These are phyloP conservation scores for Cyclostephanos tholiformis DNA, from an alignment of 108 stramenopile genomes.

Conservation along the genomic window DNA sequence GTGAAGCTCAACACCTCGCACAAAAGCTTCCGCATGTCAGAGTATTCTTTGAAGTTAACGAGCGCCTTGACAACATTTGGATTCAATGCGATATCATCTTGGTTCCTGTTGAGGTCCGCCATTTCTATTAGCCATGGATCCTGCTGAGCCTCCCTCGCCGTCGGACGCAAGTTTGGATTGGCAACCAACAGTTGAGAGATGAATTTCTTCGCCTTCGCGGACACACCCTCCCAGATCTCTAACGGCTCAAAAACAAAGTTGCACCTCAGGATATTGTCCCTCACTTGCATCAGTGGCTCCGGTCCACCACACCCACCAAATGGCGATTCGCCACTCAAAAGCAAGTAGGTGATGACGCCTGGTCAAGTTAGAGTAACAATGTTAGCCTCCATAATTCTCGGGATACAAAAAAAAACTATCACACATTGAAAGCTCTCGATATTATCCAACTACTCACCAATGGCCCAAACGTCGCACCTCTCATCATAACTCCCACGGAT, in stretches of 20 bases:
- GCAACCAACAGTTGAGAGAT: conserved; percentile 63
- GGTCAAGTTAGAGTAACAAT: not conserved
- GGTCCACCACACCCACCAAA: conserved; percentile 88
- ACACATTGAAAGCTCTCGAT: not conserved
- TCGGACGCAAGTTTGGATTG: conserved; percentile 68
- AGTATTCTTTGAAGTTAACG: conserved; percentile 77
- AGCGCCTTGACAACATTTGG: conserved; percentile 67
- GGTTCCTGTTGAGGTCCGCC: conserved; percentile 33
- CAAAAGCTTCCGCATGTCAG: conserved; percentile 78
- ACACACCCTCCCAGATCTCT: conserved; percentile 77
- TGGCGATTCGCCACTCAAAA: conserved; percentile 84
- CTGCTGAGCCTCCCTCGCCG: conserved; percentile 67
- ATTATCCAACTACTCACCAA: conserved; percentile 32
- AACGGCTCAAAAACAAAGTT: conserved; percentile 66
- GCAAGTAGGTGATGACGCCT: conserved; percentile 87
- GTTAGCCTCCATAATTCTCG: conserved; percentile 1
- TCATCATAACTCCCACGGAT: conserved; percentile 81
- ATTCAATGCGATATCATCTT: conserved; percentile 53
- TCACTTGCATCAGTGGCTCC: conserved; percentile 54
- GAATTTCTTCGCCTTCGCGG: conserved; percentile 68
- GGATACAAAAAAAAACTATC: conserved; percentile 27
- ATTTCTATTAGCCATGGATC: conserved; percentile 67
- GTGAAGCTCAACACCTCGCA: conserved; percentile 86
- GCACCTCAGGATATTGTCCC: conserved; percentile 61
- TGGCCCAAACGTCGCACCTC: conserved; percentile 76